Evolutionary conservation across 345 rosid species (phyloP).

Genomic region (Salix koriyanagi): DNA sequence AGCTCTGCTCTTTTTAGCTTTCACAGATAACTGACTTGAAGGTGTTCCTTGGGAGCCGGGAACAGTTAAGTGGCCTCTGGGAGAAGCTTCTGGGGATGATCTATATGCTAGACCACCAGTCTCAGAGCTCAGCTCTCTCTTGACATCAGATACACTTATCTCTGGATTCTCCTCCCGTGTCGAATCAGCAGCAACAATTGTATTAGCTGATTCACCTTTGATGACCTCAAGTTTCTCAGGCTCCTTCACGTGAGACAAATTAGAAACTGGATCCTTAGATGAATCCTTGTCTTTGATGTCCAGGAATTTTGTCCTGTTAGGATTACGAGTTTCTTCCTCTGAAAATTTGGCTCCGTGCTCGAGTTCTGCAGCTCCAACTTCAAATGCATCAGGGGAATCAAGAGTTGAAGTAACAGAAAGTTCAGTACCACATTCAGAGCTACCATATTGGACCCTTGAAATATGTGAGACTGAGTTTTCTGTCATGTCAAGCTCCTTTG

Average conservation of each 20-base stretch:
- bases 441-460: constrained; percentile 39
- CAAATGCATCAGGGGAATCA: constrained; percentile 71
- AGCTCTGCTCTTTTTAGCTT: constrained; percentile 41
- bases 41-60: constrained; percentile 87
- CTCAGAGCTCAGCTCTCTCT: constrained; percentile 30
- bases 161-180: constrained; percentile 33
- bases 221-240: constrained; percentile 32
- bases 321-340: constrained; percentile 32
- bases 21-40: constrained; percentile 68
- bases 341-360: constrained; percentile 37
- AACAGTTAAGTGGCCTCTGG: constrained; percentile 54
- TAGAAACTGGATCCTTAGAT: constrained; percentile 19
- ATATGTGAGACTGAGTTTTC: constrained; percentile 32
- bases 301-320: constrained; percentile 21
- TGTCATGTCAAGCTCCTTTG: constrained; percentile 23
- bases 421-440: constrained; percentile 88
- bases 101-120: constrained; percentile 38
- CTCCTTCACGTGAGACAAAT: constrained; percentile 21
- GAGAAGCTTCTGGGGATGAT: constrained; percentile 53
- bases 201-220: constrained; percentile 28
- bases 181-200: constrained; percentile 25
- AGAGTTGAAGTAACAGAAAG: constrained; percentile 87
- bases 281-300: constrained; percentile 37
- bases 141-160: constrained; percentile 35
- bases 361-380: constrained; percentile 41